Conservation (phyloP, 2,329 filamentous ascomycete species). For the Epicoccum sorghinum region DNA sequence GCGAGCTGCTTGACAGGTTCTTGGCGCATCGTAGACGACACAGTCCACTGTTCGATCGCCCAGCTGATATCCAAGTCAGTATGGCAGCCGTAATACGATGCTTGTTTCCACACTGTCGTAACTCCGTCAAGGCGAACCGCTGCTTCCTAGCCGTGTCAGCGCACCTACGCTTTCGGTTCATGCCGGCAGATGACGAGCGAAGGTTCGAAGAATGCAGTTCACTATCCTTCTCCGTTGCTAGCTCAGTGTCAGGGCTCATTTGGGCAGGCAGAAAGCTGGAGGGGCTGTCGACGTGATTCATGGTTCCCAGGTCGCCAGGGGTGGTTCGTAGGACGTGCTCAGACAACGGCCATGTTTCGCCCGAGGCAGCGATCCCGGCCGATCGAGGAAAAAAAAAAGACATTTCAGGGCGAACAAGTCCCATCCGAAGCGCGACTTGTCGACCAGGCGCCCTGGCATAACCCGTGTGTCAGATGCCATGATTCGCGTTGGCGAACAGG, state of each 20-base stretch:
- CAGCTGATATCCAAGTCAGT: neutral
- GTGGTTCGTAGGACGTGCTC: constrained; percentile 22
- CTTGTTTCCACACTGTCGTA: constrained; percentile 3
- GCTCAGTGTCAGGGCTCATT: constrained; percentile 18
- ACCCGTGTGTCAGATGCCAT: constrained; percentile 18
- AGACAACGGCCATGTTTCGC: constrained; percentile 25
- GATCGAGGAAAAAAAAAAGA: constrained; percentile 20
- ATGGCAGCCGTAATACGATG: neutral
- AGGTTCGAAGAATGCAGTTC: constrained; percentile 21
- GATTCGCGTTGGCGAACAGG: constrained; percentile 31
- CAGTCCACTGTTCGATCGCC: constrained; percentile 2
- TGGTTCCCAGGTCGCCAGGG: constrained; percentile 22
- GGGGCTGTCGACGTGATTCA: constrained; percentile 16
- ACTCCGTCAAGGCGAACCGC: constrained; percentile 7
- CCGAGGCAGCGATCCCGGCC: constrained; percentile 28
- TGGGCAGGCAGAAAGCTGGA: constrained; percentile 15
- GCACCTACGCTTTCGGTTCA: neutral
- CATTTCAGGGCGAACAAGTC: constrained; percentile 14
- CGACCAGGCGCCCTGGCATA: constrained; percentile 11
- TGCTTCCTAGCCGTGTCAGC: constrained; percentile 3
- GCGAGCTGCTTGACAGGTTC: too few relatives aligned
- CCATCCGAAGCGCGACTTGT: constrained; percentile 7
- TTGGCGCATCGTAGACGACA: neutral
- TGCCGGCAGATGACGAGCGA: constrained; percentile 4
- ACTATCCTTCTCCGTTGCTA: constrained; percentile 21